Evolutionary conservation across 495 filamentous ascomycete genomes (phyloP).

Genomic region (Peziza echinospora): DNA sequence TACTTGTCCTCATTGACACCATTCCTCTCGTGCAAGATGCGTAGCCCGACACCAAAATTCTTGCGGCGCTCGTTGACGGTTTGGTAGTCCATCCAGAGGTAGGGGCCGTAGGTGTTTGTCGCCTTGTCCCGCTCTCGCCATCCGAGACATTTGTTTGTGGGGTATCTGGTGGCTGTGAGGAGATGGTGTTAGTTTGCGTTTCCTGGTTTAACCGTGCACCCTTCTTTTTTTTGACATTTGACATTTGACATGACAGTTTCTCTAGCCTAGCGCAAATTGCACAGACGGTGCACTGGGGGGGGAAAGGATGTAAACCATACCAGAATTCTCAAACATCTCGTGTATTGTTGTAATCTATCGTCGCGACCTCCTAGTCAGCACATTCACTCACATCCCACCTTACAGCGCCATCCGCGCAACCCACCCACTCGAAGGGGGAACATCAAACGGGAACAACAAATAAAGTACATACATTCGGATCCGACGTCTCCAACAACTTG

Average conservation of each 20-base stretch:
- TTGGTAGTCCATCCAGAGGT: constrained; percentile 64
- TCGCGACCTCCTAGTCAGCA: background rate
- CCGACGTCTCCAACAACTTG: constrained; percentile 47
- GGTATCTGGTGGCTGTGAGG: constrained; percentile 22
- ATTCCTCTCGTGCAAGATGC: constrained; percentile 53
- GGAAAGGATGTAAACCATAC: no score
- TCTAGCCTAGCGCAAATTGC: no score
- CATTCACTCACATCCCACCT: background rate
- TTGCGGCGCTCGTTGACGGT: constrained; percentile 59
- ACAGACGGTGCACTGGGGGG: no score
- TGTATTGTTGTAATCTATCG: constrained; percentile 39
- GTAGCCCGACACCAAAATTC: constrained; percentile 69
- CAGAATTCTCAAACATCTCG: constrained; percentile 57
- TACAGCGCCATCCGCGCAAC: constrained; percentile 14
- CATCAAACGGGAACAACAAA: background rate
- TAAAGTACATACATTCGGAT: constrained; percentile 37
- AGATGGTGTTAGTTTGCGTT: no score
- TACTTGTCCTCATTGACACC: constrained; percentile 48
- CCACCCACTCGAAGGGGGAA: background rate
- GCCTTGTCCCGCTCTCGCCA: constrained; percentile 54
- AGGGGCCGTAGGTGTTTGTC: constrained; percentile 57
- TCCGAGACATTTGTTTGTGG: constrained; percentile 51
- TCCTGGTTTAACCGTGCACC: no score
- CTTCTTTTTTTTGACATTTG: no score
- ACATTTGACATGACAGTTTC: no score